Evolutionary conservation across 1,139 yeast species (phyloP).

Genomic region (Pichia sp.): DNA sequence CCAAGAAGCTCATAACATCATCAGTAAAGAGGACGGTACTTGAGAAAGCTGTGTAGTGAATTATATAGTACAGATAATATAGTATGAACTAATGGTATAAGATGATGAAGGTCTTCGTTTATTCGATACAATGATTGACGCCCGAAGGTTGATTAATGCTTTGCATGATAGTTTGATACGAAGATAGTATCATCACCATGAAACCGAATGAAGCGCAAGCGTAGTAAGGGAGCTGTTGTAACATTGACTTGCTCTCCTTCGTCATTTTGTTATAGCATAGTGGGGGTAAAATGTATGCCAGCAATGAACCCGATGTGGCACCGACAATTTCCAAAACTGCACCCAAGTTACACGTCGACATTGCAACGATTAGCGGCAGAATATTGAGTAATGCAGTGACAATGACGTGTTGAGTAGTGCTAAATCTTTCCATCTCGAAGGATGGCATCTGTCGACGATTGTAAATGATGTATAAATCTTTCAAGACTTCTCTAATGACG

Average conservation of each 20-base stretch:
- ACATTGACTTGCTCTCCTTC: constrained; percentile 35
- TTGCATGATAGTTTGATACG: constrained; percentile 58
- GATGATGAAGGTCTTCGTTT: no score
- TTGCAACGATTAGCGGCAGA: constrained; percentile 66
- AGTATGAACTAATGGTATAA: no score
- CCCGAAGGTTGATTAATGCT: constrained; percentile 36
- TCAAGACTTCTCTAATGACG: constrained; percentile 79
- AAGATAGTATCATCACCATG: constrained; percentile 69
- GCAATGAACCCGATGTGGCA: constrained; percentile 83
- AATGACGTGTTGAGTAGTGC: constrained; percentile 47
- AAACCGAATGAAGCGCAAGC: constrained; percentile 67
- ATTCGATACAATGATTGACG: constrained; percentile 34
- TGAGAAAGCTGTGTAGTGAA: no score
- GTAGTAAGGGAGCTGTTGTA: constrained; percentile 47
- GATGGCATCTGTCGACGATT: constrained; percentile 14
- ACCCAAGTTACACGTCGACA: constrained; percentile 83
- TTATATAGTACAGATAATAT: no score
- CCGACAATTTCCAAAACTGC: constrained; percentile 86
- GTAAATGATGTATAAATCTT: constrained; percentile 44
- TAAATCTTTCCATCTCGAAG: constrained; percentile 30
- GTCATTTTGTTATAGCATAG: constrained; percentile 67
- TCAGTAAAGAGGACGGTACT: background rate
- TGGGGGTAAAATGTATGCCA: constrained; percentile 93
- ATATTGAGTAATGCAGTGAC: constrained; percentile 63
- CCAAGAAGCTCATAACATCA: constrained; percentile 2